These are phyloP conservation scores for Monsonia emarginata DNA, from an alignment of 441 rosid species.

Conservation along the genomic window DNA sequence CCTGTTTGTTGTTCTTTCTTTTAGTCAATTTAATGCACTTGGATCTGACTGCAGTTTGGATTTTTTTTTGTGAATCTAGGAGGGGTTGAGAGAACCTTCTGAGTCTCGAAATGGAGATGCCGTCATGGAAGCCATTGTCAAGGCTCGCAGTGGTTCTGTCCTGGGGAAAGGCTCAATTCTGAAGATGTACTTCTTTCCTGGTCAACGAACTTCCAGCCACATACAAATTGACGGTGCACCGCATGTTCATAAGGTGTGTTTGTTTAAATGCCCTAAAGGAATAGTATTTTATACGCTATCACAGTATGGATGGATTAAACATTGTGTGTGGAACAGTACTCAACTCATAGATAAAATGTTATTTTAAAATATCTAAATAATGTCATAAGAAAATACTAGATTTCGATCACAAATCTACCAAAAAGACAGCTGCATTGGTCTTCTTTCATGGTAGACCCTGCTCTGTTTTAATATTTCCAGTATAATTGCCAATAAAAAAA, in stretches of 20 bases:
- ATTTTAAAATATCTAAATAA: too few relatives aligned
- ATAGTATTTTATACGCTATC: constrained; percentile 2
- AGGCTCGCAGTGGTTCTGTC: constrained; percentile 79
- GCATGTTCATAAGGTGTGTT: constrained; percentile 69
- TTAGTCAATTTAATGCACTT: background rate
- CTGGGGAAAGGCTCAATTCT: constrained; percentile 84
- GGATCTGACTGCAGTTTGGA: constrained; percentile 13
- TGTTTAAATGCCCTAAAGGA: constrained; percentile 10
- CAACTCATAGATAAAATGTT: background rate
- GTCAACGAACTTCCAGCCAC: constrained; percentile 83
- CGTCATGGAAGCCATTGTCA: constrained; percentile 90
- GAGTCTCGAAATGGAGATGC: constrained; percentile 96
- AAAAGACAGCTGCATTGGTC: too few relatives aligned
- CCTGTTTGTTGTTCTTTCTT: background rate
- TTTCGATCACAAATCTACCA: too few relatives aligned
- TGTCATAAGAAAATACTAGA: too few relatives aligned
- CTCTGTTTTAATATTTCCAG: too few relatives aligned
- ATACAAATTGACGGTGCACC: constrained; percentile 90
- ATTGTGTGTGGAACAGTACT: background rate
- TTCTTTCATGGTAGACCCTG: too few relatives aligned
- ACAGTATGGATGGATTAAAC: background rate
- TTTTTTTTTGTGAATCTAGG: constrained; percentile 48
- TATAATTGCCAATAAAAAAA: too few relatives aligned
- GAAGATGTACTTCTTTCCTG: constrained; percentile 90
- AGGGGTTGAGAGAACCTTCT: constrained; percentile 71